phyloP scores from a whole-genome alignment of 441 rosid species.

The Arabidopsis hybrid region DNA sequence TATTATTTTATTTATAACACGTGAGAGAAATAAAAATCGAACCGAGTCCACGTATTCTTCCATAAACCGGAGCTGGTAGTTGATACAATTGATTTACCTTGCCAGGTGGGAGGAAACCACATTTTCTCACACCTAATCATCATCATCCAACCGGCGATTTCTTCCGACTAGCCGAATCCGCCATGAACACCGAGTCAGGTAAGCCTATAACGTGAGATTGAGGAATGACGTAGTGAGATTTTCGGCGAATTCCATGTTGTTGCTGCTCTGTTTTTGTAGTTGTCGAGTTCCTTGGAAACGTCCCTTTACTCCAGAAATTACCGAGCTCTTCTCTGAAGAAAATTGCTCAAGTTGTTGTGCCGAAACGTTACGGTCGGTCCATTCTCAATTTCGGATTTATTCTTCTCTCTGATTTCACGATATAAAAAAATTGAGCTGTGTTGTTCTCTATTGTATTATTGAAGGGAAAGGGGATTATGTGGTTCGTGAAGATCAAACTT shows the following conservation, averaged over 20 bases:
- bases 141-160: constrained; percentile 4
- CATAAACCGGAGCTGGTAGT: too few relatives aligned
- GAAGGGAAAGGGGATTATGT: constrained; percentile 79
- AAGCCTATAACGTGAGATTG: neutral
- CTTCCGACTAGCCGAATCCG: constrained; percentile 1
- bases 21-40: too few relatives aligned
- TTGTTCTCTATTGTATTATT: neutral
- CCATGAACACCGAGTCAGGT: constrained; percentile 63
- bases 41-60: too few relatives aligned
- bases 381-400: neutral
- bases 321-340: constrained; percentile 76
- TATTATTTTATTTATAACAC: too few relatives aligned
- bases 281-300: constrained; percentile 79
- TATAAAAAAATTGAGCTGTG: too few relatives aligned
- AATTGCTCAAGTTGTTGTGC: constrained; percentile 61
- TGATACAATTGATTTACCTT: too few relatives aligned
- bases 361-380: constrained; percentile 72
- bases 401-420: neutral
- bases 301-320: constrained; percentile 81
- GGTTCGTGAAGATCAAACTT: constrained; percentile 72
- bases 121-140: too few relatives aligned
- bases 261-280: constrained; percentile 53
- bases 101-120: too few relatives aligned
- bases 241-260: constrained; percentile 3
- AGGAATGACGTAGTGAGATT: neutral